A percentile compares a stretch with the other conserved stretches of the same genome.
These are phyloP conservation scores for Backusella macrospora DNA, from an alignment of 192 early-diverging fungal genomes.

Conservation along the genomic window DNA sequence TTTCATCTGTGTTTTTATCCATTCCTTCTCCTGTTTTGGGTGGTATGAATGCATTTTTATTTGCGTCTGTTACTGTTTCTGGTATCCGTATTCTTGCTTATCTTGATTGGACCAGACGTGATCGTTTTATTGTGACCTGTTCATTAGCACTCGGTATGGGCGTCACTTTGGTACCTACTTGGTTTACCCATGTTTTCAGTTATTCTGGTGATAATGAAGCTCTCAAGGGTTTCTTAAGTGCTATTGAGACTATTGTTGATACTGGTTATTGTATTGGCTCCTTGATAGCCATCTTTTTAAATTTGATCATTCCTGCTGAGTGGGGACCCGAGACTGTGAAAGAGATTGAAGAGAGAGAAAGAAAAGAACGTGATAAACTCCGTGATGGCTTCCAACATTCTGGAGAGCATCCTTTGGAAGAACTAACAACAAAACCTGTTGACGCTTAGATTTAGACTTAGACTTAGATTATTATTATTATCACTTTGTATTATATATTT, in stretches of 20 bases:
- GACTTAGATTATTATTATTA: neutral
- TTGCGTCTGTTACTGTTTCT: slow-evolving; percentile 53
- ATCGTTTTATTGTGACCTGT: slow-evolving; percentile 53
- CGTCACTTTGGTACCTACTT: slow-evolving; percentile 40
- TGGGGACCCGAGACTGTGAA: slow-evolving; percentile 21
- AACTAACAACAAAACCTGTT: neutral
- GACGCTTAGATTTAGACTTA: slow-evolving; percentile 5
- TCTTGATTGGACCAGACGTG: slow-evolving; percentile 53
- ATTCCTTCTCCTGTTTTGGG: slow-evolving; percentile 54
- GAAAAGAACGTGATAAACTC: slow-evolving; percentile 18
- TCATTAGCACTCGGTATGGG: slow-evolving; percentile 52
- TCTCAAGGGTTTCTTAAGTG: slow-evolving; percentile 43
- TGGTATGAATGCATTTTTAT: slow-evolving; percentile 58
- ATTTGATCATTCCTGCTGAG: slow-evolving; percentile 41
- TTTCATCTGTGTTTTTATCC: slow-evolving; percentile 49
- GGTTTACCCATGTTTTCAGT: slow-evolving; percentile 48
- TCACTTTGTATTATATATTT: neutral
- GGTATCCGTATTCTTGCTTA: slow-evolving; percentile 60
- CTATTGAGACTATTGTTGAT: slow-evolving; percentile 44
- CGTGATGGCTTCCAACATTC: slow-evolving; percentile 21
- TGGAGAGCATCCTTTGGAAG: slow-evolving; percentile 18
- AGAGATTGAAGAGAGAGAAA: slow-evolving; percentile 18
- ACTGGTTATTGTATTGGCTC: slow-evolving; percentile 50
- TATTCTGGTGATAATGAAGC: slow-evolving; percentile 38
- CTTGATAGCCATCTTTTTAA: slow-evolving; percentile 45